phyloP scores from a whole-genome alignment of 164 flowering plant genomes.

The Dillenia turbinata region DNA sequence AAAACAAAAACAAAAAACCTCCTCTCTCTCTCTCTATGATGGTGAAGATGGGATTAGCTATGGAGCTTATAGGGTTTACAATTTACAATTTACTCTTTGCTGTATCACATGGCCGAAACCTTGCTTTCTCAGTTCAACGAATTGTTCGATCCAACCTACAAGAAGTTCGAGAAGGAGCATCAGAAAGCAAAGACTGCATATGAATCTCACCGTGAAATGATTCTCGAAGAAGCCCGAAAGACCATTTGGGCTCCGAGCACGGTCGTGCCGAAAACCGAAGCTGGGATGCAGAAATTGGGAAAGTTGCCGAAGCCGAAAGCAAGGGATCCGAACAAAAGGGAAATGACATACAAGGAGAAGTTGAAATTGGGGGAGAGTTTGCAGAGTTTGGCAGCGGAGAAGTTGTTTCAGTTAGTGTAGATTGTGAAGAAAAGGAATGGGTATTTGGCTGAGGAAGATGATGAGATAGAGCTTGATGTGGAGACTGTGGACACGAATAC shows the following conservation, averaged over 20 bases:
- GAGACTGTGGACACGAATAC: constrained; percentile 70
- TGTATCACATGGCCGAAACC: constrained; percentile 13
- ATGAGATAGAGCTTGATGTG: constrained; percentile 81
- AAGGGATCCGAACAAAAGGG: constrained; percentile 30
- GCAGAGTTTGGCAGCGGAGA: constrained; percentile 42
- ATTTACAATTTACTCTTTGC: too few relatives aligned
- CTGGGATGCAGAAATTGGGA: constrained; percentile 6
- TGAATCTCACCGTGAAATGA: not conserved
- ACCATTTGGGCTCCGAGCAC: not conserved
- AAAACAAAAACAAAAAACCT: too few relatives aligned
- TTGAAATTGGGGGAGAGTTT: constrained; percentile 23
- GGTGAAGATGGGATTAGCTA: too few relatives aligned
- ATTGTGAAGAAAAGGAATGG: constrained; percentile 55
- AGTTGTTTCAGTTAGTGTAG: constrained; percentile 57
- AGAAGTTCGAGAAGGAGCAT: constrained; percentile 12
- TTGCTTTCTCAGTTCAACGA: constrained; percentile 23
- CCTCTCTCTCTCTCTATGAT: too few relatives aligned
- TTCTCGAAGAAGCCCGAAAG: not conserved
- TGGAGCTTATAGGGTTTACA: too few relatives aligned
- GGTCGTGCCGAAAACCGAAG: not conserved
- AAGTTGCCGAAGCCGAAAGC: constrained; percentile 39
- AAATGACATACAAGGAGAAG: constrained; percentile 44
- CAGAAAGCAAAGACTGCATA: constrained; percentile 6
- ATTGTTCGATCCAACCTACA: constrained; percentile 20
- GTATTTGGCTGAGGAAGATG: constrained; percentile 45